Evolutionary conservation across 2,329 filamentous ascomycete genomes (phyloP), one percentile per base, ranked within the genome.

Genomic region (Neoarthrinium moseri): DNA sequence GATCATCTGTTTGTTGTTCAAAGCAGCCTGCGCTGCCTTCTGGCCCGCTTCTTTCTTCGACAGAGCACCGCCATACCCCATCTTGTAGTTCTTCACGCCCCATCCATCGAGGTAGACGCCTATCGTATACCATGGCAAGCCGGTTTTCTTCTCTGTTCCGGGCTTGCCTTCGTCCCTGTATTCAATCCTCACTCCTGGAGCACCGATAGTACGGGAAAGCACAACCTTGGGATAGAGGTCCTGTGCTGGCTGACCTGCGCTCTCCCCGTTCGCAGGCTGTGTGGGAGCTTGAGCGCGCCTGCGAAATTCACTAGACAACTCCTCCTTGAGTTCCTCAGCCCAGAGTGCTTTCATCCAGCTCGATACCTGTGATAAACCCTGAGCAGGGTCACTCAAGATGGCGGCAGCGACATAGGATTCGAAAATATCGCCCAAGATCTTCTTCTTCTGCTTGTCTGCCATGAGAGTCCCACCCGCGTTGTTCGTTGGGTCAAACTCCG

Each of bases 351-450:
- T 84, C 36, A 96, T 69, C 90, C 91, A 97, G 12, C 74, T 63
- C 42, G 85, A 76, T 2, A 79, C 84, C 2, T 73, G 74, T 6
- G 65, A 51, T 37, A 86, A 77, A 1, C 91, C 91, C 37, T 80
- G 62, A 3, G 70, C 65, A 0, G 81, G 74, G 56, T 90, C 80
- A 1, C 85, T 83, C 2, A 89, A 69, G 26, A 95, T 78, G 5
- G 91, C 68, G 3, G 87, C 91, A 7, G 87, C 91, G 13, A 95
- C 81, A 56, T 95, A 96, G 0, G 92, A 87, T 64, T 97, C 92
- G 57, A 96, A 95, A 15, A 96, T 77, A 61, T 97, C 92, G 7
- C 86, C 91, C 46, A 87, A 75, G 8, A 90, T 82, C 65, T 96
- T 96, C 12, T 72, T 77, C 49, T 79, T 74, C 33, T 76, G 78